Percentiles rank a stretch among this genome's conserved stretches.
Conservation (phyloP, 345 rosid genomes). For the Lenwebbia sp. region DNA sequence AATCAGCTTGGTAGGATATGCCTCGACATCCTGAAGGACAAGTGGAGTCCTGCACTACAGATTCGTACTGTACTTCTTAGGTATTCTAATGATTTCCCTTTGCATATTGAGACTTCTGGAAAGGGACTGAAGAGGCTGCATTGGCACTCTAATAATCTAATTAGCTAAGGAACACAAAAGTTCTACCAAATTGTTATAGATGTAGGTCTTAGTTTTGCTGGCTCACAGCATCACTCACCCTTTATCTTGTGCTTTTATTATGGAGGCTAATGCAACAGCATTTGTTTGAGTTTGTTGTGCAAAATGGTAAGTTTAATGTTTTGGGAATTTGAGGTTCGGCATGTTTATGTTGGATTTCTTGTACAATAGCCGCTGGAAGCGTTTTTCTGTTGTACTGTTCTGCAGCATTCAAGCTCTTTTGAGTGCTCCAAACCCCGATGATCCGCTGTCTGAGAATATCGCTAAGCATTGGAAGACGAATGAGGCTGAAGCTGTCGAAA, state of each 20-base stretch:
- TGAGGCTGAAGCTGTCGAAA: conserved; percentile 56
- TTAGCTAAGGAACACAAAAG: neutral
- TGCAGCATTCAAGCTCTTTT: conserved; percentile 52
- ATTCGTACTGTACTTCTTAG: conserved; percentile 52
- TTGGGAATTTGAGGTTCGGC: neutral
- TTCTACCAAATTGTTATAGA: neutral
- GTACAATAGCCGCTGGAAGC: neutral
- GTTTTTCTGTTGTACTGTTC: neutral
- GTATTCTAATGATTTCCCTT: conserved; percentile 5
- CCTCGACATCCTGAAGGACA: conserved; percentile 59
- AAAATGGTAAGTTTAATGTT: neutral
- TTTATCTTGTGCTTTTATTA: neutral
- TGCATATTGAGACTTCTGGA: neutral
- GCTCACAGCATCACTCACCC: neutral
- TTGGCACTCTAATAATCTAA: neutral
- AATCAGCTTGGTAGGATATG: conserved; percentile 57
- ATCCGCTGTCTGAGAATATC: conserved; percentile 54
- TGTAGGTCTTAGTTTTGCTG: neutral
- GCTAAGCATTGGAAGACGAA: conserved; percentile 63
- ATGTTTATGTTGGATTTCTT: too few species aligned
- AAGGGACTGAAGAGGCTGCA: neutral
- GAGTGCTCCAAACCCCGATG: conserved; percentile 59
- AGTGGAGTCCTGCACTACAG: conserved; percentile 61
- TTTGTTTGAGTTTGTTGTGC: neutral
- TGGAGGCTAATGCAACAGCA: neutral